Conservation (phyloP, 1,284 basidiomycete species). For the Pseudozyma hubeiensis region DNA sequence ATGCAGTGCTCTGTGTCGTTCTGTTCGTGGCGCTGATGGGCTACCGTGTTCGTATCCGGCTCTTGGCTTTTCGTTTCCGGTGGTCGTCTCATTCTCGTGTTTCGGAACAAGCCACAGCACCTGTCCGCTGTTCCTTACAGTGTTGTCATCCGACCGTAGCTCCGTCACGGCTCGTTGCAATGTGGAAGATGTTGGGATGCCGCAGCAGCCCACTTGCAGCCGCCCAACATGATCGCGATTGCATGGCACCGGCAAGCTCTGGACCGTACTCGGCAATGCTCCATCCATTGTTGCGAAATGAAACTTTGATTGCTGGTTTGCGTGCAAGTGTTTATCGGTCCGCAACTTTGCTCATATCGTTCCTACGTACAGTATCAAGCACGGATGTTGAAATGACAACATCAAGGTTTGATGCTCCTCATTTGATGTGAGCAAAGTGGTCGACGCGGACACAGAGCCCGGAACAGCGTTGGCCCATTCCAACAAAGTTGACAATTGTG, state of each 20-base stretch:
- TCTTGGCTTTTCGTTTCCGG: neutral
- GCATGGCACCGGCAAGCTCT: neutral
- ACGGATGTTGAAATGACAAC: constrained; percentile 23
- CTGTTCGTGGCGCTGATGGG: neutral
- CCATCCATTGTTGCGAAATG: neutral
- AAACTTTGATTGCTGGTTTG: neutral
- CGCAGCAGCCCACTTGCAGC: constrained; percentile 12
- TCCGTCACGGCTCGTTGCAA: no score
- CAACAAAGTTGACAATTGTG: neutral
- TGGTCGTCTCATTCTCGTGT: no score
- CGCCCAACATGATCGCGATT: neutral
- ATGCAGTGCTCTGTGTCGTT: no score
- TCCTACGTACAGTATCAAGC: no score
- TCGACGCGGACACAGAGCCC: constrained; percentile 26
- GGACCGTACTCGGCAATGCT: constrained; percentile 7
- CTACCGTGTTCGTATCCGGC: neutral
- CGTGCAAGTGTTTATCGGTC: neutral
- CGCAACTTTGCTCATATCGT: constrained; percentile 3
- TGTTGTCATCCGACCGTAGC: no score
- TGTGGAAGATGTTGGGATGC: neutral
- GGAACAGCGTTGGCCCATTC: neutral
- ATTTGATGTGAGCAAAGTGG: constrained; percentile 5
- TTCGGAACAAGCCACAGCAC: no score
- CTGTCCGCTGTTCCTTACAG: no score
- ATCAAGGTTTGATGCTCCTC: constrained; percentile 30